phyloP scores from a whole-genome alignment of 208 protist genomes.

The Phytomonas francai region DNA sequence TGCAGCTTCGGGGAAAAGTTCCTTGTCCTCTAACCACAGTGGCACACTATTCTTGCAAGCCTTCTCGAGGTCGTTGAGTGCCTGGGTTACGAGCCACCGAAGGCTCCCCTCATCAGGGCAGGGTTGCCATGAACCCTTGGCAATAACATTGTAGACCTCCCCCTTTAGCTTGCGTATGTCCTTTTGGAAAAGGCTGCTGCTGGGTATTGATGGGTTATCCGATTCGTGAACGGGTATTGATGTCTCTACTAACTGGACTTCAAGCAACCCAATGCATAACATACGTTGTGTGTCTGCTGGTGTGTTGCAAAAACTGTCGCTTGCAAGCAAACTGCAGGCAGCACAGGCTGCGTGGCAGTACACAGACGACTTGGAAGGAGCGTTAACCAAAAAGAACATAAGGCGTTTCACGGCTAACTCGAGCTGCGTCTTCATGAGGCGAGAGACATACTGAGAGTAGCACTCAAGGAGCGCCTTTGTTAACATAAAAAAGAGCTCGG shows the following conservation, averaged over 20 bases:
- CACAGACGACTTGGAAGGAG: slow-evolving; percentile 21
- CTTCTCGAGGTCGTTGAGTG: slow-evolving; percentile 39
- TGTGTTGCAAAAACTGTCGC: not conserved
- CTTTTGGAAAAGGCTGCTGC: not conserved
- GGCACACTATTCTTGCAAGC: slow-evolving; percentile 18
- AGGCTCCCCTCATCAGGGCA: slow-evolving; percentile 40
- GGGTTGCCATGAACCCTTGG: slow-evolving; percentile 20
- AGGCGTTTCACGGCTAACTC: slow-evolving; percentile 16
- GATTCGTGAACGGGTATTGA: not conserved
- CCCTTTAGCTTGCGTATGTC: slow-evolving; percentile 9
- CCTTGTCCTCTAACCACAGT: slow-evolving; percentile 9
- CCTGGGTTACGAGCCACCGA: slow-evolving; percentile 46
- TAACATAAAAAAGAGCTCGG: slow-evolving; percentile 53
- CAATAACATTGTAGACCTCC: slow-evolving; percentile 32
- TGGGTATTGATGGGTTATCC: not conserved
- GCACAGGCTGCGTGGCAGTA: slow-evolving; percentile 40
- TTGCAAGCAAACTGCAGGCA: slow-evolving; percentile 40
- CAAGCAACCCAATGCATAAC: slow-evolving; percentile 59
- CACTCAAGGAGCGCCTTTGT: slow-evolving; percentile 36
- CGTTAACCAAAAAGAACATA: slow-evolving; percentile 35
- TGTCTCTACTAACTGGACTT: slow-evolving; percentile 21
- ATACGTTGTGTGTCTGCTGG: slow-evolving; percentile 36
- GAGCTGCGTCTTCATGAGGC: slow-evolving; percentile 25
- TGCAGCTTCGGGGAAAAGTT: slow-evolving; percentile 16
- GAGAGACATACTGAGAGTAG: slow-evolving; percentile 28